These are phyloP conservation scores for Haplosporangium sp. DNA, from an alignment of 371 early-diverging fungal genomes.

Conservation along the genomic window DNA sequence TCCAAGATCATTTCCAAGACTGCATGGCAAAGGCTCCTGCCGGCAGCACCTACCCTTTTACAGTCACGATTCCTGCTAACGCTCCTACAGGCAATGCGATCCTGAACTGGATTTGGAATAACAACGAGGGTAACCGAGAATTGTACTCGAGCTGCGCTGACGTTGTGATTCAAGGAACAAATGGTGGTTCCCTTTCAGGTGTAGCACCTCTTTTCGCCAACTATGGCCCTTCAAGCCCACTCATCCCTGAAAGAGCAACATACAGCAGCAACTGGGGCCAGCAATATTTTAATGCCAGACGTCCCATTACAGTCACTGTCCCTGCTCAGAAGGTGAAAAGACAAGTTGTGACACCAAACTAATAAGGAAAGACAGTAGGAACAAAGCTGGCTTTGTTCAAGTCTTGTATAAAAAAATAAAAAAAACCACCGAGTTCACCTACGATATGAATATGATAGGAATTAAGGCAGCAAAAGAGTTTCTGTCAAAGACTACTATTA, in stretches of 20 bases:
- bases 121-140: slow-evolving; percentile 73
- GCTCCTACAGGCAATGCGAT: slow-evolving; percentile 63
- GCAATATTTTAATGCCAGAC: slow-evolving; percentile 40
- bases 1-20: slow-evolving; percentile 66
- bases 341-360: slow-evolving; percentile 19
- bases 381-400: neutral
- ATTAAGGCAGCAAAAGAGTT: neutral
- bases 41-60: slow-evolving; percentile 36
- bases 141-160: slow-evolving; percentile 78
- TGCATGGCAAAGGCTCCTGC: slow-evolving; percentile 53
- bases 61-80: slow-evolving; percentile 65
- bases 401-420: neutral
- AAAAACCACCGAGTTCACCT: too few relatives aligned
- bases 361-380: neutral
- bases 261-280: slow-evolving; percentile 49
- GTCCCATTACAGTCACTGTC: slow-evolving; percentile 45
- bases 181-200: slow-evolving; percentile 60
- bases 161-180: slow-evolving; percentile 60
- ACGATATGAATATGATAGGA: neutral
- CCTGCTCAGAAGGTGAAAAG: slow-evolving; percentile 43
- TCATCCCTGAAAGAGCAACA: slow-evolving; percentile 41
- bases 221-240: slow-evolving; percentile 46
- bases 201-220: slow-evolving; percentile 66
- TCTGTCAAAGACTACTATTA: neutral
- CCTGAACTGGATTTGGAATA: slow-evolving; percentile 77